Conservation (phyloP, 2,329 filamentous ascomycete genomes). For the Colletotrichum caudatum region DNA sequence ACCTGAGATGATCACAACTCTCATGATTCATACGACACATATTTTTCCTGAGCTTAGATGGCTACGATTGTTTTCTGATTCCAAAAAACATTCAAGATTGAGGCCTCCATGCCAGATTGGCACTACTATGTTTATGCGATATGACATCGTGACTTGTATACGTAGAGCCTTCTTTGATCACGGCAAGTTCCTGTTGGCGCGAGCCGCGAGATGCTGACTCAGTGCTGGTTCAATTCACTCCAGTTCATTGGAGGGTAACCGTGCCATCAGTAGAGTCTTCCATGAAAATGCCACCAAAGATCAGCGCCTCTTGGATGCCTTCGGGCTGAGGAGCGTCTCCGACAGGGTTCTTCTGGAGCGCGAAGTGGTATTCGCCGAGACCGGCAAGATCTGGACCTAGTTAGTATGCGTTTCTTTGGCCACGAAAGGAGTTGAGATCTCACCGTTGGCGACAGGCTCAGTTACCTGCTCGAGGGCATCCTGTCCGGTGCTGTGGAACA, state of each 20-base stretch:
- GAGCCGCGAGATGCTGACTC: background rate
- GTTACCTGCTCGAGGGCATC: conserved; percentile 53
- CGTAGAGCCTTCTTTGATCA: background rate
- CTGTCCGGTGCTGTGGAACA: conserved; percentile 58
- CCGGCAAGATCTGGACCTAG: conserved; percentile 45
- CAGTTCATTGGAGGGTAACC: conserved; percentile 39
- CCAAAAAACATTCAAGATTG: too few relatives aligned
- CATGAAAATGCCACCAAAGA: conserved; percentile 51
- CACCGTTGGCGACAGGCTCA: conserved; percentile 51
- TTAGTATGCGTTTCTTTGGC: background rate
- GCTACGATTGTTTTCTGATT: too few relatives aligned
- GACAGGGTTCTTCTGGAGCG: conserved; percentile 57
- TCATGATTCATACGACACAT: background rate
- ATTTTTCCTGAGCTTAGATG: background rate
- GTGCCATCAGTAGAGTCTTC: conserved; percentile 46
- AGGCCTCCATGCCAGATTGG: too few relatives aligned
- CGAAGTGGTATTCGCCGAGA: conserved; percentile 60
- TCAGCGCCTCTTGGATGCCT: conserved; percentile 49
- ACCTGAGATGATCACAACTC: background rate
- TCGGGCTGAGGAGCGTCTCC: conserved; percentile 49
- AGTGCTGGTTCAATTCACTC: too few relatives aligned
- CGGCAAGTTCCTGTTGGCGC: background rate
- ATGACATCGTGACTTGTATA: too few relatives aligned
- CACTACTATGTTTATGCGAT: too few relatives aligned
- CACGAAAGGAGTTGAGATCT: conserved; percentile 33